A percentile compares a stretch with the other conserved stretches of the same genome.
Evolutionary conservation across 2,329 filamentous ascomycete genomes (phyloP).

Genomic region (Colletotrichum tamarilloi): DNA sequence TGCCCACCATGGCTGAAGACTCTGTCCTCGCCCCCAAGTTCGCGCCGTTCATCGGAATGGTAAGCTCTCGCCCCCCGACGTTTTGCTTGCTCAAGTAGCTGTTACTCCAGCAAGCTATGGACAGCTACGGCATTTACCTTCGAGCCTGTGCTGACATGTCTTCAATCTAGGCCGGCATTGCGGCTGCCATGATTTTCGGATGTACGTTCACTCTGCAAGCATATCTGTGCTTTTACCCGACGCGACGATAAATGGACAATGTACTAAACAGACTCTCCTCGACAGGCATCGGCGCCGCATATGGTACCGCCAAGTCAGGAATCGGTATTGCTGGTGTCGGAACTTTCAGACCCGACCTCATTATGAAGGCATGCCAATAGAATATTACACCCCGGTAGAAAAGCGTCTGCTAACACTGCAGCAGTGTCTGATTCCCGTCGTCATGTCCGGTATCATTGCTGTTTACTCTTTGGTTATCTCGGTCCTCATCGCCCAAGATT

Average conservation of each 20-base stretch:
- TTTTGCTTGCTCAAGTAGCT: neutral
- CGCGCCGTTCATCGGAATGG: constrained; percentile 90
- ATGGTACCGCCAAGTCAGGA: constrained; percentile 88
- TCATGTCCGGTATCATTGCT: constrained; percentile 99
- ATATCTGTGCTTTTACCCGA: constrained; percentile 44
- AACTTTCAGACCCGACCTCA: constrained; percentile 85
- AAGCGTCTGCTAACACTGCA: neutral
- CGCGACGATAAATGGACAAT: constrained; percentile 19
- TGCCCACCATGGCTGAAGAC: constrained; percentile 59
- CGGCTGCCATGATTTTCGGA: constrained; percentile 85
- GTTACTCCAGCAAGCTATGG: constrained; percentile 4
- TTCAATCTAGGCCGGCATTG: constrained; percentile 74
- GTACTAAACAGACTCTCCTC: constrained; percentile 22
- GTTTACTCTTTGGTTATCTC: constrained; percentile 98
- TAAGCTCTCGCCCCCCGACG: constrained; percentile 55
- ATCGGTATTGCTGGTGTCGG: constrained; percentile 89
- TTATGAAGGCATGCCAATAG: constrained; percentile 80
- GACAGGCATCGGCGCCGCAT: constrained; percentile 78
- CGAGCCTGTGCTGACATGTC: constrained; percentile 40
- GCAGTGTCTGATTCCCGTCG: constrained; percentile 85
- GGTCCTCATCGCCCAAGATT: constrained; percentile 92
- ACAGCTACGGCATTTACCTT: constrained; percentile 7
- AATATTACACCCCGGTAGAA: neutral
- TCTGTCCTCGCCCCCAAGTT: constrained; percentile 79
- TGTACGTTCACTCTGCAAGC: constrained; percentile 60